These are phyloP conservation scores for Trichosporon sp. DNA, from an alignment of 1,284 basidiomycete genomes.

Conservation along the genomic window DNA sequence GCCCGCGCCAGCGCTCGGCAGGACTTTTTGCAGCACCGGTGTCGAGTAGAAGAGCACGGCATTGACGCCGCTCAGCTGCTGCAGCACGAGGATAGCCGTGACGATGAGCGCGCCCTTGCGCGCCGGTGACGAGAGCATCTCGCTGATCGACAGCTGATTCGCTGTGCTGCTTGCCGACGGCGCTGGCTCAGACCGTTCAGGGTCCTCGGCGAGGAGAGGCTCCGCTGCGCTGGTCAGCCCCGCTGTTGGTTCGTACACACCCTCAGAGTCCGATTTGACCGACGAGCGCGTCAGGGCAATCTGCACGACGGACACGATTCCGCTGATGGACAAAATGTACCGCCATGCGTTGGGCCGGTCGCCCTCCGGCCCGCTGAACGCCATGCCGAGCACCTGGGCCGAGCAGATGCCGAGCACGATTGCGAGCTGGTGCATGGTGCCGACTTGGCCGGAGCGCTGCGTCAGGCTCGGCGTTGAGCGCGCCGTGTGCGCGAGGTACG, in stretches of 20 bases:
- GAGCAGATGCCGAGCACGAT: slow-evolving; percentile 78
- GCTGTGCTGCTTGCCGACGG: slow-evolving; percentile 48
- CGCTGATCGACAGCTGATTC: slow-evolving; percentile 29
- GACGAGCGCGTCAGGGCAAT: slow-evolving; percentile 45
- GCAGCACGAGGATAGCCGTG: slow-evolving; percentile 65
- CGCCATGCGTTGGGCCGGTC: slow-evolving; percentile 57
- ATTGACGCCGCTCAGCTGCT: slow-evolving; percentile 74
- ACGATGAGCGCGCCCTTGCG: slow-evolving; percentile 62
- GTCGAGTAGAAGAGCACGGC: slow-evolving; percentile 87
- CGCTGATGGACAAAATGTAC: slow-evolving; percentile 63
- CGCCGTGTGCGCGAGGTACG: slow-evolving; percentile 76
- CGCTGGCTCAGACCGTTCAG: not conserved
- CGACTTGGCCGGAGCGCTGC: slow-evolving; percentile 47
- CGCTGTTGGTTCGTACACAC: not conserved
- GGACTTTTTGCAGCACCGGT: slow-evolving; percentile 67
- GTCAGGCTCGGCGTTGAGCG: slow-evolving; percentile 50
- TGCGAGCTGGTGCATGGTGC: slow-evolving; percentile 79
- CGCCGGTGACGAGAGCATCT: slow-evolving; percentile 54
- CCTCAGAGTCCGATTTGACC: not conserved
- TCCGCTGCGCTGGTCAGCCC: slow-evolving; percentile 22
- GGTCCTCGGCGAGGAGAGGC: slow-evolving; percentile 19
- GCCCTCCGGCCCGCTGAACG: slow-evolving; percentile 42
- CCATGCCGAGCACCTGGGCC: slow-evolving; percentile 56
- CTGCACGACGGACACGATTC: slow-evolving; percentile 58
- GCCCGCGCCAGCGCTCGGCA: slow-evolving; percentile 68